phyloP scores from a whole-genome alignment of 352 stramenopile species.

The Phytophthora sp. region DNA sequence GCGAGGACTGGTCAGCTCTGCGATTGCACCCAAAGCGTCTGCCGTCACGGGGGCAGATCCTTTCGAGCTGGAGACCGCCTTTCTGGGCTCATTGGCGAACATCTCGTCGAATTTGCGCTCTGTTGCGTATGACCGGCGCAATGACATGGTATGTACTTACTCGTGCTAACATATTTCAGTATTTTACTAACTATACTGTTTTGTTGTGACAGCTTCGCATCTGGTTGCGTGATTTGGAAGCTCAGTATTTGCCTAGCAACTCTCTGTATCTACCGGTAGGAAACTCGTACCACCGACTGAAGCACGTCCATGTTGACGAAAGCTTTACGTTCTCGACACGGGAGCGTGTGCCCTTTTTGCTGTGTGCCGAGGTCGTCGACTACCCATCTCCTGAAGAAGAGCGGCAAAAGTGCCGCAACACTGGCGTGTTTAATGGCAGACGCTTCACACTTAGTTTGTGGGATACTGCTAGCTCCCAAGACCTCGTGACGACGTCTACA shows the following conservation, averaged over 20 bases:
- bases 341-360: conserved; percentile 80
- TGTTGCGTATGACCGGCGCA: conserved; percentile 61
- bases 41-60: conserved; percentile 40
- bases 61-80: conserved; percentile 74
- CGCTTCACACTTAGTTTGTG: conserved; percentile 73
- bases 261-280: conserved; percentile 81
- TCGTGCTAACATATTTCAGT: not conserved
- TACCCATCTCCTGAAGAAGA: conserved; percentile 53
- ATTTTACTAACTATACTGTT: not conserved
- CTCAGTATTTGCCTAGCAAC: conserved; percentile 76
- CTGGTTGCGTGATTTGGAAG: conserved; percentile 70
- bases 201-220: conserved; percentile 52
- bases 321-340: conserved; percentile 87
- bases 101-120: conserved; percentile 77
- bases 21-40: conserved; percentile 12
- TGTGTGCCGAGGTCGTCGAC: conserved; percentile 81
- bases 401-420: conserved; percentile 46
- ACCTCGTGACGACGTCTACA: conserved; percentile 31
- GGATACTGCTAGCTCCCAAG: conserved; percentile 55
- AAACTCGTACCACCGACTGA: conserved; percentile 79
- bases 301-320: conserved; percentile 77
- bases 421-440: conserved; percentile 57
- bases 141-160: conserved; percentile 60
- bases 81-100: conserved; percentile 72
- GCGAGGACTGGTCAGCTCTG: conserved; percentile 29